These are phyloP conservation scores for Fusarium camptoceras DNA, from an alignment of 2,329 filamentous ascomycete species.

Conservation along the genomic window DNA sequence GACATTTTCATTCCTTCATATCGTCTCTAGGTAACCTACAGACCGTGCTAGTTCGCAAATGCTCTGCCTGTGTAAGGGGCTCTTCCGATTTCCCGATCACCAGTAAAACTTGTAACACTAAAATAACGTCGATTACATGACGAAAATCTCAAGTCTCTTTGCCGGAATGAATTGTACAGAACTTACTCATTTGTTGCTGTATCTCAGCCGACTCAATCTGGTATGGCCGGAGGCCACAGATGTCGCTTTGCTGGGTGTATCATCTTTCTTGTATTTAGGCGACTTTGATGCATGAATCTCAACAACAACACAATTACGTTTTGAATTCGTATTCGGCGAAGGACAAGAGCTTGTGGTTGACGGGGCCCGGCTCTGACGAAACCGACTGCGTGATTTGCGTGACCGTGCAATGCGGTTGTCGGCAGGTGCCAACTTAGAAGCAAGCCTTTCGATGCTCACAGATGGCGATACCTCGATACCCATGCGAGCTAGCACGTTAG, in stretches of 20 bases:
- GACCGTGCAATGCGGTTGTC: not conserved
- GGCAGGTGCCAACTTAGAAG: slow-evolving; percentile 12
- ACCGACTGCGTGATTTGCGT: slow-evolving; percentile 16
- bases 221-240: not conserved
- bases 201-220: slow-evolving; percentile 30
- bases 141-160: not conserved
- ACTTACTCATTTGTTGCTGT: slow-evolving; percentile 12
- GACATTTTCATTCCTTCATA: slow-evolving; percentile 10
- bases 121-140: not conserved
- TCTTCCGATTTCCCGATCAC: not conserved
- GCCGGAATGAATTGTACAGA: not conserved
- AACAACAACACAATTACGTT: slow-evolving; percentile 16
- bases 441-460: slow-evolving; percentile 9
- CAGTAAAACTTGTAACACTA: not conserved
- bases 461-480: slow-evolving; percentile 26
- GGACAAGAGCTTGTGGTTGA: slow-evolving; percentile 7
- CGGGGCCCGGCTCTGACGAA: not conserved
- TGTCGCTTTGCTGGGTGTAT: slow-evolving; percentile 5
- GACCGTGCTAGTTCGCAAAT: not conserved
- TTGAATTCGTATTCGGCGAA: not conserved
- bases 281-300: slow-evolving; percentile 29
- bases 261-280: not conserved
- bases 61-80: not conserved
- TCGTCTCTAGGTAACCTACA: not conserved
- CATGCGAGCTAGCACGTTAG: not conserved